These are phyloP conservation scores for Botrytis fragariae DNA, from an alignment of 2,329 filamentous ascomycete species.

Conservation along the genomic window DNA sequence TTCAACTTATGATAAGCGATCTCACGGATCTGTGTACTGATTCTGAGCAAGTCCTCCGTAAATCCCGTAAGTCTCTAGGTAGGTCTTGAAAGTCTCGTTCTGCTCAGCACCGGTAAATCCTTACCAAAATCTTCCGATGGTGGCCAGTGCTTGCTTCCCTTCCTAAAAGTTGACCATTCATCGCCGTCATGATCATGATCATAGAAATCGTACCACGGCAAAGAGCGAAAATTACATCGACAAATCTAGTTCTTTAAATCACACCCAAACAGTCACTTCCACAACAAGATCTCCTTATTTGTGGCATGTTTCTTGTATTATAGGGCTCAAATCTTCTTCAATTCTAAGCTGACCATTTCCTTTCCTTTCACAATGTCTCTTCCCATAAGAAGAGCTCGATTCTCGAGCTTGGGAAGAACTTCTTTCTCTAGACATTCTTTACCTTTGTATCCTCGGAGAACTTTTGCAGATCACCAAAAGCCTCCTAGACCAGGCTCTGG, in stretches of 20 bases:
- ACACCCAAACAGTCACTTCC: neutral
- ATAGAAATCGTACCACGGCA: conserved; percentile 19
- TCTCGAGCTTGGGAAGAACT: conserved; percentile 19
- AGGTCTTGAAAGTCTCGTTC: neutral
- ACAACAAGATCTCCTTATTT: conserved; percentile 24
- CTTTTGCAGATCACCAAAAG: conserved; percentile 27
- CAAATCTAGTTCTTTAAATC: neutral
- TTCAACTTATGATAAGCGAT: neutral
- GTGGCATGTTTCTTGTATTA: conserved; percentile 33
- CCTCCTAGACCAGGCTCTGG: conserved; percentile 24
- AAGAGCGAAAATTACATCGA: neutral
- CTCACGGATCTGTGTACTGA: neutral
- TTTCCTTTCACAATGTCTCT: conserved; percentile 32
- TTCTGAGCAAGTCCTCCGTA: neutral
- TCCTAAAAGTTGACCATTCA: neutral
- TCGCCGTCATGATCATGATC: conserved; percentile 15
- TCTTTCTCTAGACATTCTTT: conserved; percentile 1
- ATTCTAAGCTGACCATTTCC: neutral
- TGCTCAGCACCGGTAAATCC: neutral
- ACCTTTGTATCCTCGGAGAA: conserved; percentile 28
- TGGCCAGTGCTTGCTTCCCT: conserved; percentile 14
- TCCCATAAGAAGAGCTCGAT: conserved; percentile 21
- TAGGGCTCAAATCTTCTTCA: conserved; percentile 23
- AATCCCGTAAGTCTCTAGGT: neutral
- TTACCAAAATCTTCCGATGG: neutral